Evolutionary conservation across 106 monocot species (phyloP).

Genomic region (Triglochin maritima): DNA sequence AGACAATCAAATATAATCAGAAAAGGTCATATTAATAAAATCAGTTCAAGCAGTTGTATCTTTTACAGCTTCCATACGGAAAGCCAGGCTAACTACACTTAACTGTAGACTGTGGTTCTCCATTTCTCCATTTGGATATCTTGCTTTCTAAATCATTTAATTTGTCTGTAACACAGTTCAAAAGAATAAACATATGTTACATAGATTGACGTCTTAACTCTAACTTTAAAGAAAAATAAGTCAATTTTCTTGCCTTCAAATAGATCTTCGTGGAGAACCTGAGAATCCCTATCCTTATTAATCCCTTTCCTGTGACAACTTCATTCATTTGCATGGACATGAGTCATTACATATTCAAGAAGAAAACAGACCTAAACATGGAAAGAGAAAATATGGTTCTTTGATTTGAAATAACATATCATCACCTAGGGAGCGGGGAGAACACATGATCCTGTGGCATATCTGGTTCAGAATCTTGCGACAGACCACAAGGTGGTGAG

Average conservation of each 20-base stretch:
- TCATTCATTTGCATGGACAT: not conserved
- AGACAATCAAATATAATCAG: not conserved
- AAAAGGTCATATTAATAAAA: not conserved
- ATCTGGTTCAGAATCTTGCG: slow-evolving; percentile 13
- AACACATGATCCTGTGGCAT: slow-evolving; percentile 6
- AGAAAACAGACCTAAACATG: too few relatives aligned
- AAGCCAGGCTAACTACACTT: not conserved
- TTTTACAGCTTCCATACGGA: not conserved
- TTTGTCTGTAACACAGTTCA: not conserved
- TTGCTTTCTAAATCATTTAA: not conserved
- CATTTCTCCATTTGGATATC: slow-evolving; percentile 50
- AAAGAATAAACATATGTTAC: not conserved
- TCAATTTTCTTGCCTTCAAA: not conserved
- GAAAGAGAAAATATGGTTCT: too few relatives aligned
- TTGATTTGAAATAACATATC: not conserved
- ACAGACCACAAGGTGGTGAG: slow-evolving; percentile 17
- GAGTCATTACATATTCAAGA: too few relatives aligned
- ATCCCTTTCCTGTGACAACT: not conserved
- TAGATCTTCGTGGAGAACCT: not conserved
- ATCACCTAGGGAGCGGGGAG: not conserved
- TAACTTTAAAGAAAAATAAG: not conserved
- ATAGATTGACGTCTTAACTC: not conserved
- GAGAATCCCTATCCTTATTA: not conserved
- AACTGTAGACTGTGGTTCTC: slow-evolving; percentile 34
- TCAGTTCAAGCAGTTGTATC: not conserved